These are phyloP conservation scores for Sporothrix luriei DNA, from an alignment of 2,329 filamentous ascomycete genomes.

Conservation along the genomic window DNA sequence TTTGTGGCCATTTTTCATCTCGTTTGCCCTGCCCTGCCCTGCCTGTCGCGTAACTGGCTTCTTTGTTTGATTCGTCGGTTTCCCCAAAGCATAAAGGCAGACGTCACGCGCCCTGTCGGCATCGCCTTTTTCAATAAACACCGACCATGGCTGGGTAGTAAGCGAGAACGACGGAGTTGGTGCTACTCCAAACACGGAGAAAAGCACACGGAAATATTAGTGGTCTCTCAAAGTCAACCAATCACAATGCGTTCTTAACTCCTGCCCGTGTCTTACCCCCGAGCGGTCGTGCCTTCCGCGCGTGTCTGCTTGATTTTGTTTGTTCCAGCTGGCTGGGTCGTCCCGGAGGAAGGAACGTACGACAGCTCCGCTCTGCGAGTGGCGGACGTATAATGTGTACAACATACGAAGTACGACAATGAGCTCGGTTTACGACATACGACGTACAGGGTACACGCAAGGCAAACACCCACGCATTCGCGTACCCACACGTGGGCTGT, in stretches of 20 bases:
- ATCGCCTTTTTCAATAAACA: neutral
- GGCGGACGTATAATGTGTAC: neutral
- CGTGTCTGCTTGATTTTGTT: neutral
- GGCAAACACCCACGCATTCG: neutral
- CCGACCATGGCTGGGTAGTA: conserved; percentile 1
- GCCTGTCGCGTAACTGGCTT: neutral
- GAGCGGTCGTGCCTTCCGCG: neutral
- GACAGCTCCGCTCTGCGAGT: neutral
- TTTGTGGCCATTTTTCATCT: neutral
- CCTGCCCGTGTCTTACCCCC: neutral
- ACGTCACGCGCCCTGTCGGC: conserved; percentile 16
- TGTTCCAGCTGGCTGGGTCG: conserved; percentile 22
- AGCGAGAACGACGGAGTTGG: conserved; percentile 9
- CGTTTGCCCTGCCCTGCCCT: neutral
- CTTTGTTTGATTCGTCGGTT: conserved; percentile 13
- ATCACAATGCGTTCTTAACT: neutral
- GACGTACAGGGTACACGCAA: too few species aligned
- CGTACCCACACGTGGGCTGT: conserved; percentile 8
- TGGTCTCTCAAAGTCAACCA: too few species aligned
- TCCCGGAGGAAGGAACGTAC: neutral
- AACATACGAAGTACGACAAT: neutral
- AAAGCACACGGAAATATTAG: too few species aligned
- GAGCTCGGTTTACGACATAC: neutral
- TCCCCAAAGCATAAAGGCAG: neutral
- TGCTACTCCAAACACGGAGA: too few species aligned